Base-by-base conservation (phyloP, 2,329 filamentous ascomycete species). In the Xylariaceae sp. region DNA sequence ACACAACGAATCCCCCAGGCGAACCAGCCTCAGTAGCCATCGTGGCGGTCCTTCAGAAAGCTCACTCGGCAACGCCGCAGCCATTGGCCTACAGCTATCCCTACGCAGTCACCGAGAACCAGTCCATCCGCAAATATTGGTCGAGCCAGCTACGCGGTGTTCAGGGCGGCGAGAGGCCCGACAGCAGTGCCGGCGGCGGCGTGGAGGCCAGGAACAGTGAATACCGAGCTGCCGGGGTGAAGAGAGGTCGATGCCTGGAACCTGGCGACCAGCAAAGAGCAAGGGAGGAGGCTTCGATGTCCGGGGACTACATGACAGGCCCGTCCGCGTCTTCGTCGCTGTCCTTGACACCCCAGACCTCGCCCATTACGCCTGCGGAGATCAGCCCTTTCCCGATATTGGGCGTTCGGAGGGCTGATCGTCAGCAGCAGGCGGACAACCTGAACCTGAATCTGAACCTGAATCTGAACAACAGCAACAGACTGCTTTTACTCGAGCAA, bases 211-310 rank as follows among this genome's bases (percentile, higher is more conserved):
- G 64, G 64, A 66, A 62, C 55, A 64, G 66, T 66, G 64, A 59
- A 51, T 61, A 59, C 60, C 62, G 60, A 57, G 47, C 60, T 56
- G 54, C 55, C 55, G 60, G 59, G 63, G 59, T 59, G 56, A 62
- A 64, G 62, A 61, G 67, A 63, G 69, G 75, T 82, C 81, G 76
- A 85, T 85, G 81, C 79, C 72, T 75, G 71, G 75, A 74, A 74
- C 73, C 72, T 72, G 71, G 71, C 71, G 75, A 73, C 72, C 72
- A 73, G 68, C 72, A 72, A 72, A 70, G 72, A 70, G 73, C 71
- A 76, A 78, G 80, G 76, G 79, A 80, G 72, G 76, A 76, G 78
- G 73, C 73, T 75, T 78, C 80, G 75, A 85, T 85, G 83, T 84
- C 81, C 74, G 78, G 76, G 74, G 77, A 75, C 66, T 71, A 76